A percentile compares a stretch with the other conserved stretches of the same genome.
phyloP scores from a whole-genome alignment of 1,284 basidiomycete species.

The Pseudozyma sp. region DNA sequence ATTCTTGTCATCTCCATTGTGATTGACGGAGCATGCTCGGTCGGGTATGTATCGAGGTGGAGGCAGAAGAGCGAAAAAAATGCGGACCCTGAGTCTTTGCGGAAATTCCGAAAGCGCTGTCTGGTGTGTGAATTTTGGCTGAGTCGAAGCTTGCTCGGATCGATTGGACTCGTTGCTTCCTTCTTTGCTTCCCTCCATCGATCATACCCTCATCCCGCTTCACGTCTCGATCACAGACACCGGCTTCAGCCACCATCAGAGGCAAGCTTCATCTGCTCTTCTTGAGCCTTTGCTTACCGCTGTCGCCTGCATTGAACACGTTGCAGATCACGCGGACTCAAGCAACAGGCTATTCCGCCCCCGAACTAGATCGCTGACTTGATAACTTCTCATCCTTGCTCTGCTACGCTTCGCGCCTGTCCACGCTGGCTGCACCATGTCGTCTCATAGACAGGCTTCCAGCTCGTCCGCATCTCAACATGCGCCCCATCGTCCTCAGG shows the following conservation, averaged over 20 bases:
- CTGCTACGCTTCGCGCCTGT: neutral
- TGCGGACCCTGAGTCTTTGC: neutral
- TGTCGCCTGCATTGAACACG: neutral
- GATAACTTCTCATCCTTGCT: constrained; percentile 5
- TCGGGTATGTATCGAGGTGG: constrained; percentile 10
- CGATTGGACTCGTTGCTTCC: neutral
- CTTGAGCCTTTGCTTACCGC: neutral
- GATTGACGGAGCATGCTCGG: constrained; percentile 4
- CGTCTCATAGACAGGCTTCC: constrained; percentile 17
- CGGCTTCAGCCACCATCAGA: neutral
- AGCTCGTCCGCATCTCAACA: constrained; percentile 8
- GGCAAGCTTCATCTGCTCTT: constrained; percentile 3
- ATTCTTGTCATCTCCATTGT: neutral
- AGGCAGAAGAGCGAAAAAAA: constrained; percentile 1
- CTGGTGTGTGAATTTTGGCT: constrained; percentile 3
- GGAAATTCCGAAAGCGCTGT: neutral
- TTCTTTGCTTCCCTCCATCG: neutral
- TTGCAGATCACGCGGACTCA: neutral
- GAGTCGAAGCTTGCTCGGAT: constrained; percentile 3
- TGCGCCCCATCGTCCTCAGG: neutral
- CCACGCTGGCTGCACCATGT: constrained; percentile 10
- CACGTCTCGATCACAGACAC: neutral
- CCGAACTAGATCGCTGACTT: constrained; percentile 16
- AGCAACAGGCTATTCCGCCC: neutral
- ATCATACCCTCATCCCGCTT: neutral